A percentile compares a stretch with the other conserved stretches of the same genome.
These are phyloP conservation scores for Endocalyx cinctus DNA, from an alignment of 2,329 filamentous ascomycete species.

Conservation along the genomic window DNA sequence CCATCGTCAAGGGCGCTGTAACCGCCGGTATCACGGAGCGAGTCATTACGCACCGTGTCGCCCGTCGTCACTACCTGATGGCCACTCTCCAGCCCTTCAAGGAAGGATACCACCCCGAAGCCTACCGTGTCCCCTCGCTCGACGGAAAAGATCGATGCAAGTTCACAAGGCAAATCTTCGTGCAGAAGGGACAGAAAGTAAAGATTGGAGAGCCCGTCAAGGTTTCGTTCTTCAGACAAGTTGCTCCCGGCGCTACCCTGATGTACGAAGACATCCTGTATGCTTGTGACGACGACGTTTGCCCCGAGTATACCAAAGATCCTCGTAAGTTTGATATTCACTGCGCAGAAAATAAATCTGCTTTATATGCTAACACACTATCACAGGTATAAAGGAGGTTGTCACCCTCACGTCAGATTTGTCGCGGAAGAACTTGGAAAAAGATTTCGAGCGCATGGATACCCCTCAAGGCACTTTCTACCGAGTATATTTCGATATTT, in stretches of 20 bases:
- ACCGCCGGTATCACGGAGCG: conserved; percentile 97
- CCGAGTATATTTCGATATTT: conserved; percentile 73
- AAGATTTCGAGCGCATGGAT: conserved; percentile 99
- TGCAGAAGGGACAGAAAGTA: conserved; percentile 96
- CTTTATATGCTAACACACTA: conserved; percentile 24
- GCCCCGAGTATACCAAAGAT: conserved; percentile 98
- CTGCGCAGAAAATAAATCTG: not conserved
- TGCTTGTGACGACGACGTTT: conserved; percentile 96
- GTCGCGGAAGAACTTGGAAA: conserved; percentile 96
- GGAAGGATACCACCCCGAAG: conserved; percentile 96
- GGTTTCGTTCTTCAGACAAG: conserved; percentile 97
- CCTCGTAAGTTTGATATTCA: conserved; percentile 67
- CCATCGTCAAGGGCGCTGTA: conserved; percentile 97
- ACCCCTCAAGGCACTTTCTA: conserved; percentile 96
- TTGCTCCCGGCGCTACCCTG: conserved; percentile 90
- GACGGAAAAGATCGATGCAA: conserved; percentile 98
- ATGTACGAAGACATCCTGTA: conserved; percentile 99
- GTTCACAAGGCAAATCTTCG: conserved; percentile 96
- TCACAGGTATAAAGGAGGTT: conserved; percentile 92
- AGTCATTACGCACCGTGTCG: conserved; percentile 93
- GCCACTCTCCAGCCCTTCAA: conserved; percentile 98
- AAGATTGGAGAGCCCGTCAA: conserved; percentile 99
- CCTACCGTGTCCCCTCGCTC: conserved; percentile 92
- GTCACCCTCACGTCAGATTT: conserved; percentile 96
- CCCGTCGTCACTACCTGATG: conserved; percentile 97